Percentiles rank a stretch among this genome's conserved stretches.
Conservation (phyloP, 2,329 filamentous ascomycete species). For the Diaporthe sp. region DNA sequence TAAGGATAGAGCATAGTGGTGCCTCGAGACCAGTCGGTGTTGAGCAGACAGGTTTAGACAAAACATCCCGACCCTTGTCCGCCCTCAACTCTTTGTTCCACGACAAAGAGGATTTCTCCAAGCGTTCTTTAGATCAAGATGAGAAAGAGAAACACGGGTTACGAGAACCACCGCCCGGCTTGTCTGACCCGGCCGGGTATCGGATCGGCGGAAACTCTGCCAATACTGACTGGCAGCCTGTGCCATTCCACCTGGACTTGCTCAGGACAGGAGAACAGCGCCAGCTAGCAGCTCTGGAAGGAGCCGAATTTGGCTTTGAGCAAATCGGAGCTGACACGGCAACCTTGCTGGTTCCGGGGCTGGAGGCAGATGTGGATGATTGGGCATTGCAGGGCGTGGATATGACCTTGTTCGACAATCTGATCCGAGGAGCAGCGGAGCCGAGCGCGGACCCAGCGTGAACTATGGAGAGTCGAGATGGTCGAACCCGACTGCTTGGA, state of each 20-base stretch:
- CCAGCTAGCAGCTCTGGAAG: neutral
- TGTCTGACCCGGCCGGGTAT: neutral
- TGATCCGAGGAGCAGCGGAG: conserved; percentile 18
- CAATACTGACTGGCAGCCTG: conserved; percentile 14
- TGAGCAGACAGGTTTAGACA: neutral
- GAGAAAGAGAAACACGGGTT: neutral
- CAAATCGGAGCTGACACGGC: neutral
- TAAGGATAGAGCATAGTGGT: conserved; percentile 49
- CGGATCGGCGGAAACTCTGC: neutral
- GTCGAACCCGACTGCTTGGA: conserved; percentile 4
- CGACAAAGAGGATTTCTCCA: neutral
- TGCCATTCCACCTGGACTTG: neutral
- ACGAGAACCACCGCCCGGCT: neutral
- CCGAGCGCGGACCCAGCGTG: neutral
- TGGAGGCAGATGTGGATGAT: conserved; percentile 43
- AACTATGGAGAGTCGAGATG: neutral
- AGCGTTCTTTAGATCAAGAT: too few species aligned
- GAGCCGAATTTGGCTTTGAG: neutral
- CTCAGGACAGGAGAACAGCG: neutral
- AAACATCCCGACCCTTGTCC: neutral
- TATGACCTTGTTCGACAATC: conserved; percentile 44
- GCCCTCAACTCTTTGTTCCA: neutral
- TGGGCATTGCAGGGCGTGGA: conserved; percentile 48
- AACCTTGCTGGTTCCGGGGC: conserved; percentile 31
- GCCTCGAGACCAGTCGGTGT: neutral